Evolutionary conservation across 371 early-diverging fungal species (phyloP), one percentile per base, ranked within the genome.

Genomic region (Mucor velutinosus): DNA sequence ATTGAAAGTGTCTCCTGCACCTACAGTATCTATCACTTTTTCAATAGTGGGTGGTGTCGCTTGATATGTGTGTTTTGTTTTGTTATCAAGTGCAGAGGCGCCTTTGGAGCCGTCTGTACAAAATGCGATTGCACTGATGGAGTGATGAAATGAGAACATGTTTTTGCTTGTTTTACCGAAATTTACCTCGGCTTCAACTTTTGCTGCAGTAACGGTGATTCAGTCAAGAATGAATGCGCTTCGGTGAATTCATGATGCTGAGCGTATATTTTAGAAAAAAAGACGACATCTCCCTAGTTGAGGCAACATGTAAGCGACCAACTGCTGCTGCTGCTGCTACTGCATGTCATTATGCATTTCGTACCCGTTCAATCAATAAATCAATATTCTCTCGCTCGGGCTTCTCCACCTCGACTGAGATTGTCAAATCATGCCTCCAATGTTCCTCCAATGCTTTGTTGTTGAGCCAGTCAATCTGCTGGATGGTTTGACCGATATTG

Each of bases 1-100:
- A 51, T 83, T 85, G 66, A 91, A 91, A 0, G 90, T 89, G 65
- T 91, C 91, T 19, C 91, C 91, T 7, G 90, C 90, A 15, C 91
- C 91, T 43, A 89, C 83, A 6, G 87, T 73, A 51, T 91, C 91
- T 7, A 86, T 74, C 0, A 86, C 81, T 41, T 66, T 67, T 12
- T 77, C 69, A 3, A 86, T 64, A 6, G 49, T 45, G 15, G 77
- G 75, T 2, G 88, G 85, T 4, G 80, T 67, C 1, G 77, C 69
- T 30, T 79, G 83, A 53, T 81, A 67, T 21, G 75, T 67, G 32
- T 77, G 70, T 14, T 79, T 74, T 35, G 79, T 82, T 35, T 78
- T 70, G 21, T 58, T 62, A 30, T 75, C 69, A 5, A 87, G 67
- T 10, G 78, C 82, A 32, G 76, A 76, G 11, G 88, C 89, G 17